phyloP scores from a whole-genome alignment of 2,329 filamentous ascomycete species.

The Ophiostoma piceae region DNA sequence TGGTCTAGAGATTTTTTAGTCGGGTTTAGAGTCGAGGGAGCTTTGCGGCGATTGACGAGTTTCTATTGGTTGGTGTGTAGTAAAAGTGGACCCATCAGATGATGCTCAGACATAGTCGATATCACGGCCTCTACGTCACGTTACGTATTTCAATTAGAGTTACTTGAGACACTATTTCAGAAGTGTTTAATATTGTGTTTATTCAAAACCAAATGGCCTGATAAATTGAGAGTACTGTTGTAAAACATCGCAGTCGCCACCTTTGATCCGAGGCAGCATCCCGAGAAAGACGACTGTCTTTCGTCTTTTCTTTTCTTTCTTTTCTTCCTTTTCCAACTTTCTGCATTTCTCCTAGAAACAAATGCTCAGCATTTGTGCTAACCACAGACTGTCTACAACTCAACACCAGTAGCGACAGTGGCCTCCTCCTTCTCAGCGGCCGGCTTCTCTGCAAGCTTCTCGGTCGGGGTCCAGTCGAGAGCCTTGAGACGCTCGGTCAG shows the following conservation, averaged over 20 bases:
- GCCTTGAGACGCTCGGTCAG: slow-evolving; percentile 88
- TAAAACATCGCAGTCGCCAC: not conserved
- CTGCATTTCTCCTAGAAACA: not conserved
- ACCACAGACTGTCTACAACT: slow-evolving; percentile 46
- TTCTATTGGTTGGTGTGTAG: not conserved
- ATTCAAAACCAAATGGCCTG: not conserved
- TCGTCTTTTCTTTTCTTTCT: not conserved
- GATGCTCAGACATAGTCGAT: not conserved
- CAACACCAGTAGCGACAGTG: slow-evolving; percentile 68
- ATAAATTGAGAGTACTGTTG: not conserved
- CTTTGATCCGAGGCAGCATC: not conserved
- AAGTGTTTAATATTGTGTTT: not conserved
- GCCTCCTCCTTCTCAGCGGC: slow-evolving; percentile 38
- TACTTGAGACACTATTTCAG: not conserved
- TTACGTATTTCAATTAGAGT: not conserved
- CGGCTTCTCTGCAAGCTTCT: slow-evolving; percentile 39
- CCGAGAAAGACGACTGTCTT: not conserved
- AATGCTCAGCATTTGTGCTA: not conserved
- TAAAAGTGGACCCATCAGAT: not conserved
- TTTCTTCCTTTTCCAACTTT: not conserved
- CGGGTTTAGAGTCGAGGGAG: not conserved
- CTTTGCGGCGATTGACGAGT: not conserved
- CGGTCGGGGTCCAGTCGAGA: slow-evolving; percentile 72
- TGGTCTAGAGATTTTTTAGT: slow-evolving; percentile 9
- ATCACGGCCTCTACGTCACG: slow-evolving; percentile 1